A percentile compares a stretch with the other conserved stretches of the same genome.
These are phyloP conservation scores for Dimargaris cristalligena DNA, from an alignment of 192 early-diverging fungal species.

Conservation along the genomic window DNA sequence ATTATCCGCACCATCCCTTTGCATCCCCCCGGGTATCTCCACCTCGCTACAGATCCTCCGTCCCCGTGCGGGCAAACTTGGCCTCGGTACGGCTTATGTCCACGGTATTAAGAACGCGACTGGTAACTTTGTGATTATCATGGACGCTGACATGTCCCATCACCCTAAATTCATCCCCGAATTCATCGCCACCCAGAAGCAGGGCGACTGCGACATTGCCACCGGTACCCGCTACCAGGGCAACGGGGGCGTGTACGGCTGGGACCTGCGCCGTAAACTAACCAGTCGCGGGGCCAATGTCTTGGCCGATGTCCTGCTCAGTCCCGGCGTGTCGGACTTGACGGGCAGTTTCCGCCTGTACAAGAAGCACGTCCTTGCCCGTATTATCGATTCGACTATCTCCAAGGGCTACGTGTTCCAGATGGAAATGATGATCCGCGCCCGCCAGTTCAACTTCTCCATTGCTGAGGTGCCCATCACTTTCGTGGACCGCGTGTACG, in stretches of 20 bases:
- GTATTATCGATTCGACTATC: conserved; percentile 73
- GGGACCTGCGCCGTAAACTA: conserved; percentile 90
- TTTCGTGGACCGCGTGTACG: conserved; percentile 96
- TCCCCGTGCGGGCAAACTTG: conserved; percentile 90
- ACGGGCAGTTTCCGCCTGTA: conserved; percentile 93
- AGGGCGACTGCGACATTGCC: conserved; percentile 77
- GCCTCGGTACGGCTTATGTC: conserved; percentile 89
- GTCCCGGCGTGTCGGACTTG: conserved; percentile 81
- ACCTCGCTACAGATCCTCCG: conserved; percentile 44
- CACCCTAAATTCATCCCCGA: conserved; percentile 96
- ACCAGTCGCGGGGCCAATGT: conserved; percentile 96
- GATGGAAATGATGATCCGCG: conserved; percentile 99
- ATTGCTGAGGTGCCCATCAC: conserved; percentile 92
- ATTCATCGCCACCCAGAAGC: conserved; percentile 75
- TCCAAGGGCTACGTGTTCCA: conserved; percentile 99
- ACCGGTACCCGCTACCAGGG: conserved; percentile 80
- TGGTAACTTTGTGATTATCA: conserved; percentile 90
- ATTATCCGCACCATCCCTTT: background rate
- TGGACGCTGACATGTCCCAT: conserved; percentile 99
- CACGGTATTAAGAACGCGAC: conserved; percentile 87
- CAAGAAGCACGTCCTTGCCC: conserved; percentile 72
- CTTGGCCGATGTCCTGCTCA: conserved; percentile 70
- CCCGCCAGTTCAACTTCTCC: conserved; percentile 69
- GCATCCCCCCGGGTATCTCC: background rate
- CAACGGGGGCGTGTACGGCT: conserved; percentile 92